A percentile compares a stretch with the other conserved stretches of the same genome.
Conservation (phyloP, 805 yeast genomes). For the Jamesozyma lodderae region DNA sequence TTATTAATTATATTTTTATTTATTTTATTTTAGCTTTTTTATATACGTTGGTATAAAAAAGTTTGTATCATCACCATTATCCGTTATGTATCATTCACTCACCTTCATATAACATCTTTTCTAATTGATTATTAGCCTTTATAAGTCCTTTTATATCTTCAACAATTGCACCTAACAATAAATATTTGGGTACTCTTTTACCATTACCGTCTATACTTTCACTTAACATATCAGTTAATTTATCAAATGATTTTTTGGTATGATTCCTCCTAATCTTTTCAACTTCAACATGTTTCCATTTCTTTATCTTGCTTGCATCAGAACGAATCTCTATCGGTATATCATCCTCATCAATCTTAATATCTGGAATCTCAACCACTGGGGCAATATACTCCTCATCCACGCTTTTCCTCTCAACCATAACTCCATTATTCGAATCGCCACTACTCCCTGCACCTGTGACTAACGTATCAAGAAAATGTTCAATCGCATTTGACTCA, state of each 20-base stretch:
- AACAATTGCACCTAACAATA: conserved; percentile 22
- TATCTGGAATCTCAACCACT: conserved; percentile 19
- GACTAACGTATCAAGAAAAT: conserved; percentile 24
- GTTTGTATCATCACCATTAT: no score
- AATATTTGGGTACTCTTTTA: conserved; percentile 29
- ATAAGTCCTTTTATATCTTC: conserved; percentile 24
- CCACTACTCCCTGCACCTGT: conserved; percentile 7
- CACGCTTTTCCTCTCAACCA: no score
- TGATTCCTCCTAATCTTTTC: conserved; percentile 26
- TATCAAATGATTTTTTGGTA: conserved; percentile 25
- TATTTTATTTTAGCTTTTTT: no score
- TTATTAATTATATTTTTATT: no score
- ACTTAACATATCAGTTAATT: conserved; percentile 17
- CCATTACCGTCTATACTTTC: conserved; percentile 8
- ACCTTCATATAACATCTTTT: conserved; percentile 7
- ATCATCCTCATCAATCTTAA: conserved; percentile 16
- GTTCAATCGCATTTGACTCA: conserved; percentile 29
- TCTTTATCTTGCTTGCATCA: conserved; percentile 17
- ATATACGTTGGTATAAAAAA: no score
- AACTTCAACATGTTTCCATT: conserved; percentile 29
- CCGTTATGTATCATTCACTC: no score
- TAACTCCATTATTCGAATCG: no score
- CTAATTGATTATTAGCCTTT: conserved; percentile 23
- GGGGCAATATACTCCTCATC: conserved; percentile 12
- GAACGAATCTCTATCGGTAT: conserved; percentile 16